Conservation (phyloP, 805 yeast genomes). For the Priceomyces fermenticarens region DNA sequence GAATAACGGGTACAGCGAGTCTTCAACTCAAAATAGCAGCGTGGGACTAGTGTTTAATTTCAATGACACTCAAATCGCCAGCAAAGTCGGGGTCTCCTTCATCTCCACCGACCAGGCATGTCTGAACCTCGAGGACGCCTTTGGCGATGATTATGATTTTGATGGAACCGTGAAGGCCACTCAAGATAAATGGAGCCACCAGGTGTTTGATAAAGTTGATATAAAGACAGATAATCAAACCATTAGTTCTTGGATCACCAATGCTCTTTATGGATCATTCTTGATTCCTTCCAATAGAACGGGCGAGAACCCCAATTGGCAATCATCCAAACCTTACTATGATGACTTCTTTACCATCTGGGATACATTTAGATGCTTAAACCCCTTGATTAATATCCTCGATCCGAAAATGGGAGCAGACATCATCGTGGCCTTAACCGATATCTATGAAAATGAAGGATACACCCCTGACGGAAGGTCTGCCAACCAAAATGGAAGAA, state of each 20-base stretch:
- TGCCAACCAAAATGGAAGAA: slow-evolving; percentile 33
- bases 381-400: slow-evolving; percentile 28
- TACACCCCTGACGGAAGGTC: slow-evolving; percentile 36
- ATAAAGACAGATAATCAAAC: slow-evolving; percentile 11
- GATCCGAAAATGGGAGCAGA: slow-evolving; percentile 24
- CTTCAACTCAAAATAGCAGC: slow-evolving; percentile 11
- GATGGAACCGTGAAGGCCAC: slow-evolving; percentile 13
- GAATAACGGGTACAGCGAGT: neutral
- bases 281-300: slow-evolving; percentile 30
- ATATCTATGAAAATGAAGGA: slow-evolving; percentile 29
- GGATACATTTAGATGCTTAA: slow-evolving; percentile 35
- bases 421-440: slow-evolving; percentile 23
- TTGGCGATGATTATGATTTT: slow-evolving; percentile 11
- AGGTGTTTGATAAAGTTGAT: slow-evolving; percentile 23
- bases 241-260: slow-evolving; percentile 14
- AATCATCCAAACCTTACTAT: slow-evolving; percentile 21
- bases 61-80: slow-evolving; percentile 6
- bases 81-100: slow-evolving; percentile 28
- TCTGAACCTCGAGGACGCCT: slow-evolving; percentile 16
- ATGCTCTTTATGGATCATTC: slow-evolving; percentile 26
- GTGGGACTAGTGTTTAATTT: slow-evolving; percentile 24
- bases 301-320: slow-evolving; percentile 29
- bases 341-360: slow-evolving; percentile 38
- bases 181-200: slow-evolving; percentile 16
- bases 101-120: slow-evolving; percentile 26